Base-by-base conservation (phyloP, 2,329 filamentous ascomycete genomes). In the Ophidiomyces ophidiicola region DNA sequence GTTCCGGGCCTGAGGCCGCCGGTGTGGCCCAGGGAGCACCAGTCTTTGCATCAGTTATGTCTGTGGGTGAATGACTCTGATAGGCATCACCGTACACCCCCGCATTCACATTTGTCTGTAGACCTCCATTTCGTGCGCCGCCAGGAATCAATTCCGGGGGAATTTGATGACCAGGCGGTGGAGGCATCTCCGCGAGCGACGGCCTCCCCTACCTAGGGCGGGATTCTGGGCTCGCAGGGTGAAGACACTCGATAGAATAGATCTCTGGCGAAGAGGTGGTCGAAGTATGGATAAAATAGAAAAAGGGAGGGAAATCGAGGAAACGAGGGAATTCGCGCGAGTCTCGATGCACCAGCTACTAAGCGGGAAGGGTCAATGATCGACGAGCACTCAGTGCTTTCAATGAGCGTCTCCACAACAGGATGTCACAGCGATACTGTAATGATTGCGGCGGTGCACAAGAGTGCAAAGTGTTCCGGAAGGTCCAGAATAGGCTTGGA, bases 141-240 rank as follows among this genome's bases (percentile, higher is more conserved):
- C 61, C 61, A 46, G 61, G 60, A 49, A 63, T 56, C 49, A 64
- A 55, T 50, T 58, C 62, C 46, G 60, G 56, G 48, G 61, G 61
- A 42, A 60, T 50, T 40, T 50, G 44, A 45, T 60, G 56, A 50
- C 60, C 60, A 53, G 58, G 56, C 32, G 42, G 34, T 50, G 60
- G 56, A 57, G 60, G 56, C 60, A 64, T 64, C 42, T 53, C 54
- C 54, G 48, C 26, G 38, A 40, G 32, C 12, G 40, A 36, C 31
- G 28, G 41, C 32, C 42, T 32, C 31, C 40, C 36, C 37, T 32
- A 34, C 32, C 24, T 25, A 5, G 20, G n/a, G n/a, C n/a, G n/a
- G n/a, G n/a, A n/a, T n/a, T n/a, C n/a, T n/a, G n/a, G n/a, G n/a
- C n/a, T n/a, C n/a, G n/a, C n/a, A n/a, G n/a, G n/a, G n/a, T n/a